Evolutionary conservation across 139 green algal genomes (phyloP).

Genomic region (Nannochloris sp.): DNA sequence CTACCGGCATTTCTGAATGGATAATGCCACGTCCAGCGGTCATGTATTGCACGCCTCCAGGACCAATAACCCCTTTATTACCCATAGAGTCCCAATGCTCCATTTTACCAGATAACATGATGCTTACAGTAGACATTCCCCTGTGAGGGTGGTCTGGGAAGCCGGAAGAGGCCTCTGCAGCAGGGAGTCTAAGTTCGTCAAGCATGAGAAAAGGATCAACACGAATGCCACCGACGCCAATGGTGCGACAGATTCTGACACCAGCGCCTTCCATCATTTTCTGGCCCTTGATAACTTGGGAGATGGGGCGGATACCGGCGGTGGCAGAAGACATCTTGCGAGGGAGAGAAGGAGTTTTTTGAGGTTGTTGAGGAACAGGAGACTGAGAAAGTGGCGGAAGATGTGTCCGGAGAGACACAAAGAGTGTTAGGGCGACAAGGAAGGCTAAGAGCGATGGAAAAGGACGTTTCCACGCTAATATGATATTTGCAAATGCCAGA

Average conservation of each 20-base stretch:
- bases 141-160: conserved; percentile 80
- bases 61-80: conserved; percentile 75
- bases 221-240: conserved; percentile 56
- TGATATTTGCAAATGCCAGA: too few species aligned
- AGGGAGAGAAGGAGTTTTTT: too few species aligned
- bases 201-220: conserved; percentile 56
- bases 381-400: too few species aligned
- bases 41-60: conserved; percentile 91
- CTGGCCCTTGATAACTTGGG: neutral
- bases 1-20: conserved; percentile 76
- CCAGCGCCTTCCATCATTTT: conserved; percentile 68
- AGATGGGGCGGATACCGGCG: neutral
- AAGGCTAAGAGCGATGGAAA: too few species aligned
- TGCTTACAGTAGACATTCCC: conserved; percentile 85
- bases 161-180: conserved; percentile 49
- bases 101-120: conserved; percentile 81
- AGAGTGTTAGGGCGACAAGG: too few species aligned
- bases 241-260: conserved; percentile 67
- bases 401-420: too few species aligned
- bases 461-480: too few species aligned
- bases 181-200: conserved; percentile 70
- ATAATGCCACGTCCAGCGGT: conserved; percentile 73
- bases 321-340: neutral
- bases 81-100: conserved; percentile 72
- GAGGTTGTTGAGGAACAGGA: too few species aligned